Percentiles rank a stretch among this genome's conserved stretches.
Evolutionary conservation across 306 rosid genomes (phyloP).

Genomic region (Medicago lupulina): DNA sequence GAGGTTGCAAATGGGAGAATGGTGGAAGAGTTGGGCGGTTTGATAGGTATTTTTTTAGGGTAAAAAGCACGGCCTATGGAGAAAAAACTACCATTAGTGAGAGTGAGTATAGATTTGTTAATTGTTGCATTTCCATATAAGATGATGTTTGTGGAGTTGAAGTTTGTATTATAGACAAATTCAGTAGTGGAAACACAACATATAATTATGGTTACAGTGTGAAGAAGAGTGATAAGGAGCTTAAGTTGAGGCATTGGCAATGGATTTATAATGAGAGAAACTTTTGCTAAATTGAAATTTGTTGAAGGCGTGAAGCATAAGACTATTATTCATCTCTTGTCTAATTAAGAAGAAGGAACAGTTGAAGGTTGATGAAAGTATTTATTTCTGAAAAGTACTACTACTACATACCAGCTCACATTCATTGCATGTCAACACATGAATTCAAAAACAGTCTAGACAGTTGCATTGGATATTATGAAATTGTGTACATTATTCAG

Average conservation of each 20-base stretch:
- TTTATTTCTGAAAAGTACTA: slow-evolving; percentile 22
- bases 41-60: too few relatives aligned
- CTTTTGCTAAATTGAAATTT: neutral
- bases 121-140: slow-evolving; percentile 53
- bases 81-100: slow-evolving; percentile 54
- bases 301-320: neutral
- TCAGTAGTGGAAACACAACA: slow-evolving; percentile 50
- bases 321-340: neutral
- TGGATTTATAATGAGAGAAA: slow-evolving; percentile 10
- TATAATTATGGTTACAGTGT: neutral
- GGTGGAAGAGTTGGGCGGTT: slow-evolving; percentile 44
- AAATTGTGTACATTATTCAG: neutral
- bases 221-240: slow-evolving; percentile 33
- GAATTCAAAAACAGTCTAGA: neutral
- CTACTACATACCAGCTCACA: neutral
- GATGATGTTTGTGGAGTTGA: slow-evolving; percentile 51
- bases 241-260: slow-evolving; percentile 41
- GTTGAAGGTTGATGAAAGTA: neutral
- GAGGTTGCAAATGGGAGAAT: slow-evolving; percentile 60
- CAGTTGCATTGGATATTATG: neutral
- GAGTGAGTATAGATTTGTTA: slow-evolving; percentile 52
- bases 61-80: slow-evolving; percentile 61
- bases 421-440: neutral
- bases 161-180: slow-evolving; percentile 65
- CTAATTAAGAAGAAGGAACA: neutral